phyloP scores from a whole-genome alignment of 2,329 filamentous ascomycete species.

The Sarocladiaceae sp. region DNA sequence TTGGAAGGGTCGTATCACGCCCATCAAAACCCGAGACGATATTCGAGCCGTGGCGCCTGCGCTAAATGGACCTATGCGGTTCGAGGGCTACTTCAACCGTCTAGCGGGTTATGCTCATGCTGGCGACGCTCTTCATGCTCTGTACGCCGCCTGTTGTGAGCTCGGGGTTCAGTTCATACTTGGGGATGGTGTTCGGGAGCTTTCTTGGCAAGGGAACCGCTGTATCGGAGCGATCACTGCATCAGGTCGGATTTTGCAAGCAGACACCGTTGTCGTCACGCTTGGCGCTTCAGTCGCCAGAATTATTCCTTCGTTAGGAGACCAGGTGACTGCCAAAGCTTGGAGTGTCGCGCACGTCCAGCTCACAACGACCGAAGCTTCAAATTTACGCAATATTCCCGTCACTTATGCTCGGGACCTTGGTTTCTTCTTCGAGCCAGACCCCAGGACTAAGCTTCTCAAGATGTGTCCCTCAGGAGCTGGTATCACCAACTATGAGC shows the following conservation, averaged over 20 bases:
- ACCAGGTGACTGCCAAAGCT: slow-evolving; percentile 46
- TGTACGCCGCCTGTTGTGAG: slow-evolving; percentile 34
- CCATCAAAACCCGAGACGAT: slow-evolving; percentile 31
- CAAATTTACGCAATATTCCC: slow-evolving; percentile 49
- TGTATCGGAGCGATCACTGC: slow-evolving; percentile 21
- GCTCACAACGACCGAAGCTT: slow-evolving; percentile 47
- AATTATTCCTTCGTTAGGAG: slow-evolving; percentile 41
- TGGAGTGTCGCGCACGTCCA: slow-evolving; percentile 56
- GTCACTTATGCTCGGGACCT: slow-evolving; percentile 56
- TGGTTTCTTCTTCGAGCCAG: slow-evolving; percentile 61
- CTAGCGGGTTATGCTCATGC: slow-evolving; percentile 53
- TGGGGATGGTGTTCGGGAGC: slow-evolving; percentile 16
- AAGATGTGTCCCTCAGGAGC: slow-evolving; percentile 54
- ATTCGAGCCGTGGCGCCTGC: slow-evolving; percentile 32
- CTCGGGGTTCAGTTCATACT: slow-evolving; percentile 33
- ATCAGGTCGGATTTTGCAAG: slow-evolving; percentile 15
- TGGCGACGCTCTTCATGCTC: slow-evolving; percentile 40
- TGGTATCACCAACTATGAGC: slow-evolving; percentile 35
- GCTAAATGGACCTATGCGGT: slow-evolving; percentile 42
- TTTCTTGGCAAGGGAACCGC: slow-evolving; percentile 13
- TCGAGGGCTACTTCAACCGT: slow-evolving; percentile 53
- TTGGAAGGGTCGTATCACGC: slow-evolving; percentile 30
- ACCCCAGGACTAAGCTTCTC: slow-evolving; percentile 48
- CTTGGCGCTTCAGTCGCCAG: slow-evolving; percentile 42
- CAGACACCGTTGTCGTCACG: slow-evolving; percentile 41